Base-by-base conservation (phyloP, 2,329 filamentous ascomycete genomes). In the Arthrocladium fulminans region DNA sequence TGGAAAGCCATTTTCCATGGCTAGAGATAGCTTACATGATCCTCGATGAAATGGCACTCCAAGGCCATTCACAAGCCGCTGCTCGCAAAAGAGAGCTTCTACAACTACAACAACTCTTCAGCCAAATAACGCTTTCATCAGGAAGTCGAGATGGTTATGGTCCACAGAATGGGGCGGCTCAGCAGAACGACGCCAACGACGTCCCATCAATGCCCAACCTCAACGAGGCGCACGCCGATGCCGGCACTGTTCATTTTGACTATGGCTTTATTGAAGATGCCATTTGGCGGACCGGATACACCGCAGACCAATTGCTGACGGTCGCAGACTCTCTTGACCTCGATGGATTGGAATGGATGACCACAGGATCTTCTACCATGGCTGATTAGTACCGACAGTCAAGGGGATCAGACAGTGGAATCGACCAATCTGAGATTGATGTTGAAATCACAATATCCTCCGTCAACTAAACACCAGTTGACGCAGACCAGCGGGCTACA, bases 1-100 rank as follows among this genome's bases (percentile, higher is more conserved):
- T 15, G 10, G 32, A 35, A 7, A 35, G 63, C 37, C 62, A 62
- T 2, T 52, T 56, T 0, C 47, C 54, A 0, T 74, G 69, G 63
- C 54, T 72, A 0, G 63, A 69, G 2, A 71, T 68, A 30, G 65
- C 69, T 0, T 68, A 70, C 32, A 47, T 54, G 0, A 65, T 75
- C 4, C 64, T 76, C 3, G 69, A 73, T 22, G 71, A 72, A 10
- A 74, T 76, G 61, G 61, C 68, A 6, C 60, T 62, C 1, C 65
- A 65, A 27, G 72, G 73, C 0, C 75, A 74, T 39, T 59, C 67
- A 1, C 66, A 75, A 8, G 73, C 73, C 0, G 61, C 62, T 4
- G 70, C 70, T 30, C 65, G 68, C 9, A 64, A 67, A 37, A 62
- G 63, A 1, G 74, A 76, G 50, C 59, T 76, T 1, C 65, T 70